Base-by-base conservation (phyloP, 164 flowering plant genomes). In the Hamamelis virginiana region DNA sequence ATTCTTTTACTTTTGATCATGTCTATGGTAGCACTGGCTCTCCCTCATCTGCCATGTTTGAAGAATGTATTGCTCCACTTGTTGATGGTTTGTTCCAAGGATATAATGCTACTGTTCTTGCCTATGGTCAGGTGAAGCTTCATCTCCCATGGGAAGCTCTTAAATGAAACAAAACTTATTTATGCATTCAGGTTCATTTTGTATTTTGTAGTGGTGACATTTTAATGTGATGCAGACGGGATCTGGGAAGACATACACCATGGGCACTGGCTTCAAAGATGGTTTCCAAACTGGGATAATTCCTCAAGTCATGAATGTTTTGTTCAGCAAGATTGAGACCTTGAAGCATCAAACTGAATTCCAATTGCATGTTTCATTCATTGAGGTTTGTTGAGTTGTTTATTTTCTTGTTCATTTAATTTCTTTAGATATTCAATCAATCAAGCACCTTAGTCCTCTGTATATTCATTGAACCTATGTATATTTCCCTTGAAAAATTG, bases 81-180 rank as follows among this genome's bases (percentile, higher is more conserved):
- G 97, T 96, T 68, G 97, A 96, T 69, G 98, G 97, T 44, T 77
- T 96, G 65, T 96, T 96, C 69, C 99, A 96, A 82, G 99, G 99
- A 75, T 96, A 94, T 77, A 96, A 93, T 83, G 99, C 98, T n/a
- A 96, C 99, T 28, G 97, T 96, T 76, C 97, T 93, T 62, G 98
- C 99, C 47, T 96, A 93, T 79, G 99, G 98, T 59, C 99, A 96
- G 96, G 99, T 96, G 72, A 71, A 69, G 19, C 27, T 61, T 64
- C 63, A 12, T 48, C 21, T 28, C 57, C n/a, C 33, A 3, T 25
- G 5, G 15, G 21, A 59, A 59, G 13, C 63, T 59, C 22, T 46
- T 16, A 5, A 25, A 1, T 67, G 50, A 13, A 12, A 28, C 22
- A 33, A 1, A 45, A 27, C 10, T 23, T 57, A 14, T 41, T 13